These are phyloP conservation scores for Rhipidocladum racemiflorum DNA, from an alignment of 176 grass and related monocot species.

Conservation along the genomic window DNA sequence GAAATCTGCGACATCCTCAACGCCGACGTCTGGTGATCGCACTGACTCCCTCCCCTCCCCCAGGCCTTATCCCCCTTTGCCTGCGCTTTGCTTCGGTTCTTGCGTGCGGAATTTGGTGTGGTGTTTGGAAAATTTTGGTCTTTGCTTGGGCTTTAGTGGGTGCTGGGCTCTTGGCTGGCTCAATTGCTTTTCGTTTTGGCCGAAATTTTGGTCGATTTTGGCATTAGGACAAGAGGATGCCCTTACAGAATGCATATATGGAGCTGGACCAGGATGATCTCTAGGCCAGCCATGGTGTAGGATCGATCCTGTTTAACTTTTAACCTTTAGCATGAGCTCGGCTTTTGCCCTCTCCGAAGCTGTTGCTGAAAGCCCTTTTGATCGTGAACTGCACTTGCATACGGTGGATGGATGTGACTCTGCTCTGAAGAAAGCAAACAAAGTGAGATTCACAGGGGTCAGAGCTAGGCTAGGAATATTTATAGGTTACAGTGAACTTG, in stretches of 20 bases:
- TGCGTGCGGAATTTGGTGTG: background rate
- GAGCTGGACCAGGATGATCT: background rate
- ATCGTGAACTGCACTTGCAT: background rate
- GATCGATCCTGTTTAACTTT: background rate
- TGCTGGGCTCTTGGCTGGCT: background rate
- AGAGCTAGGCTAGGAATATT: background rate
- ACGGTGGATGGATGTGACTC: background rate
- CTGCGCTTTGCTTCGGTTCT: background rate
- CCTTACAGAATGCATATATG: background rate
- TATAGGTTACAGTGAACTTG: background rate
- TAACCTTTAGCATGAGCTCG: background rate
- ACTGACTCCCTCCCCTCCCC: background rate
- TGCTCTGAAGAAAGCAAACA: background rate
- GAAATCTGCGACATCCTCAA: slow-evolving; percentile 90
- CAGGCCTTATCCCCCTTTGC: background rate
- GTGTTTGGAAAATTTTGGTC: background rate
- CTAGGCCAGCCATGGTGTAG: background rate
- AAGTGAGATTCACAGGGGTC: background rate
- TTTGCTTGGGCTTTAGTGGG: background rate
- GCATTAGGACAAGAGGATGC: background rate
- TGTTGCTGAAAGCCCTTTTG: background rate
- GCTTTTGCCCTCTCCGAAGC: background rate
- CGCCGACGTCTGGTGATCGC: slow-evolving; percentile 60
- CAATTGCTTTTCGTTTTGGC: background rate
- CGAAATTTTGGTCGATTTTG: background rate